phyloP scores from a whole-genome alignment of 2,329 filamentous ascomycete species.

The Chrysosporium queenslandicum region DNA sequence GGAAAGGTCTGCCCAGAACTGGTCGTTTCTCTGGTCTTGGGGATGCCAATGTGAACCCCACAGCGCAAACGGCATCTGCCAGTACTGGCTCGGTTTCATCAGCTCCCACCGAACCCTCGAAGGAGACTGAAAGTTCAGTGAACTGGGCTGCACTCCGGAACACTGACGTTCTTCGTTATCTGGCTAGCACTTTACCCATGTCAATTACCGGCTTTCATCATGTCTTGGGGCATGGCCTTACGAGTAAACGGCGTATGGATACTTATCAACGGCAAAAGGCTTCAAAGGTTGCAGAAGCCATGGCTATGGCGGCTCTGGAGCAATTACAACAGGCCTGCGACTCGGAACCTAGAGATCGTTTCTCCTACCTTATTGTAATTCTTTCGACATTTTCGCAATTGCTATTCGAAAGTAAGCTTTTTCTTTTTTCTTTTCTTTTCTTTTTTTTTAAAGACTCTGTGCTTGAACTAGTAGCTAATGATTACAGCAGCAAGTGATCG shows the following conservation, averaged over 20 bases:
- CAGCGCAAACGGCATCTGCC: background rate
- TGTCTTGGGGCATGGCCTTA: constrained; percentile 68
- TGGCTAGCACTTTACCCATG: constrained; percentile 68
- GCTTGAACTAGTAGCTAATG: constrained; percentile 11
- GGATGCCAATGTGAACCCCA: background rate
- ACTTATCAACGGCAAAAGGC: constrained; percentile 52
- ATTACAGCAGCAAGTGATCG: constrained; percentile 38
- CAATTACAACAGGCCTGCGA: constrained; percentile 51
- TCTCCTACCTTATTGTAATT: constrained; percentile 73
- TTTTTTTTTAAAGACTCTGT: too few relatives aligned
- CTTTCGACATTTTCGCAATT: constrained; percentile 68
- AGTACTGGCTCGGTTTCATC: constrained; percentile 12
- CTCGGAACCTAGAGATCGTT: constrained; percentile 45
- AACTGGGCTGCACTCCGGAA: constrained; percentile 54
- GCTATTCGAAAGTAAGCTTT: constrained; percentile 55
- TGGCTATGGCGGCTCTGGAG: constrained; percentile 60
- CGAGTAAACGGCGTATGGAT: constrained; percentile 65
- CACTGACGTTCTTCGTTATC: constrained; percentile 61
- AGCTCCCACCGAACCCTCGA: background rate
- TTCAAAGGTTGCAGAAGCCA: constrained; percentile 52
- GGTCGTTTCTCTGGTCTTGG: constrained; percentile 29
- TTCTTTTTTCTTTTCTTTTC: too few relatives aligned
- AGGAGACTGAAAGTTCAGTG: constrained; percentile 16
- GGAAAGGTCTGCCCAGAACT: constrained; percentile 41
- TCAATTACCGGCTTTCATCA: constrained; percentile 80